Evolutionary conservation across 352 stramenopile genomes (phyloP).

Genomic region (Pythium insidiosum): DNA sequence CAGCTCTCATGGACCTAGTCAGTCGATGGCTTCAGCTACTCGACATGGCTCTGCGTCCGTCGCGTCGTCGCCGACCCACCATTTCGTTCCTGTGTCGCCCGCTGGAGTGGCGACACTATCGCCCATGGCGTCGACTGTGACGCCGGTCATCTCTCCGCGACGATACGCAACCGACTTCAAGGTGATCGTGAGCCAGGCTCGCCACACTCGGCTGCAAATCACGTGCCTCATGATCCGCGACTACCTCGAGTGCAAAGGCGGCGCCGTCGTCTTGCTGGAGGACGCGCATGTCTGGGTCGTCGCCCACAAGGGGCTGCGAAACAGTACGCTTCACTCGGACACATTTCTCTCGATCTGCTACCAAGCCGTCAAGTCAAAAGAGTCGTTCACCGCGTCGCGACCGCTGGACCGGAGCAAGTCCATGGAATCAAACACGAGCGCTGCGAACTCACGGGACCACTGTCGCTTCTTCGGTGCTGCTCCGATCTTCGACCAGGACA

Average conservation of each 20-base stretch:
- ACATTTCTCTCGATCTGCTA: conserved; percentile 55
- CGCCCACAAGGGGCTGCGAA: conserved; percentile 43
- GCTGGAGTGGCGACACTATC: too few species aligned
- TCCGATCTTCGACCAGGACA: conserved; percentile 25
- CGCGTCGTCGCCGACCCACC: conserved; percentile 3
- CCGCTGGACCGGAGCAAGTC: conserved; percentile 14
- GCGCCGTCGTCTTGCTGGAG: conserved; percentile 55
- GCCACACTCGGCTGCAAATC: conserved; percentile 61
- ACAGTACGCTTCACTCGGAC: conserved; percentile 37
- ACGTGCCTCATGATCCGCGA: conserved; percentile 58
- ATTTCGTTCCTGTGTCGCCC: conserved; percentile 1
- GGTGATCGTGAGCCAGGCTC: conserved; percentile 67
- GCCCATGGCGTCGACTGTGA: conserved; percentile 21
- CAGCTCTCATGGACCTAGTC: neutral
- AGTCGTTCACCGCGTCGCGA: conserved; percentile 38
- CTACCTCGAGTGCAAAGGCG: conserved; percentile 63
- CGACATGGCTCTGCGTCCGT: conserved; percentile 1
- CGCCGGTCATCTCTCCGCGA: conserved; percentile 20
- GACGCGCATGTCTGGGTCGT: conserved; percentile 58
- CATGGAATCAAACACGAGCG: conserved; percentile 7
- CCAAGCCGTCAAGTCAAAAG: conserved; percentile 28
- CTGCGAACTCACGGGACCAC: conserved; percentile 1
- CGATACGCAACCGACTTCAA: conserved; percentile 26
- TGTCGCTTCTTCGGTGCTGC: conserved; percentile 63
- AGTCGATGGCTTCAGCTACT: neutral